These are phyloP conservation scores for Trichosporon ovoides DNA, from an alignment of 1,284 basidiomycete species.

Conservation along the genomic window DNA sequence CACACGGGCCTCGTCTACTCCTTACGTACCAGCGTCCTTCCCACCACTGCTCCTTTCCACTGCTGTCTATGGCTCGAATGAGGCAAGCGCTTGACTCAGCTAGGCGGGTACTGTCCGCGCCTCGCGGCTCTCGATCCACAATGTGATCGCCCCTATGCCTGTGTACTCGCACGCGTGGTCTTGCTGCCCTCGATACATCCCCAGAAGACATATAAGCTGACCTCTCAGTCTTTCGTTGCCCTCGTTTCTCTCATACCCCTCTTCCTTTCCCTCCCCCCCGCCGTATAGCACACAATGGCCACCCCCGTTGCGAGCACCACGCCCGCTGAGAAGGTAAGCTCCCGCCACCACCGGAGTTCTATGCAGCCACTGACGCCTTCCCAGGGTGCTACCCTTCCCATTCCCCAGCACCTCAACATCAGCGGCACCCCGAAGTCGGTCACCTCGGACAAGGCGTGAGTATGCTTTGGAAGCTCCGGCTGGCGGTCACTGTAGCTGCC, in stretches of 20 bases:
- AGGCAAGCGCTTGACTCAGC: too few relatives aligned
- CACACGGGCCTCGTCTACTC: too few relatives aligned
- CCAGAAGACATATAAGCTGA: neutral
- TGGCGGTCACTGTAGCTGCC: too few relatives aligned
- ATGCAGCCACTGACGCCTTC: too few relatives aligned
- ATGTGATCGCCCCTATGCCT: too few relatives aligned
- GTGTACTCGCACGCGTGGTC: too few relatives aligned
- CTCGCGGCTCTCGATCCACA: too few relatives aligned
- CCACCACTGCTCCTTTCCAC: too few relatives aligned
- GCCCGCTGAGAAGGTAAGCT: neutral
- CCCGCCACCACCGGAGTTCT: neutral
- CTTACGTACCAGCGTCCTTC: too few relatives aligned
- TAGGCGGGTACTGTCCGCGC: too few relatives aligned
- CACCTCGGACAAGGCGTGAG: neutral
- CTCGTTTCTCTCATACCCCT: neutral
- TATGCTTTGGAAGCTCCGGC: neutral
- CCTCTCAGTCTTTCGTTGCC: neutral
- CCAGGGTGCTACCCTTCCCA: neutral
- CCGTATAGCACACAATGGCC: neutral
- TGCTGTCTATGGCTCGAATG: too few relatives aligned
- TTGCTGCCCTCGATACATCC: too few relatives aligned
- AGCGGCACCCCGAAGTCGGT: conserved; percentile 5
- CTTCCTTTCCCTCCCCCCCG: neutral
- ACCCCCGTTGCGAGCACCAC: neutral
- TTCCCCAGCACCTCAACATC: conserved; percentile 3